phyloP scores from a whole-genome alignment of 352 stramenopile genomes.

The Globisporangium spinosum region DNA sequence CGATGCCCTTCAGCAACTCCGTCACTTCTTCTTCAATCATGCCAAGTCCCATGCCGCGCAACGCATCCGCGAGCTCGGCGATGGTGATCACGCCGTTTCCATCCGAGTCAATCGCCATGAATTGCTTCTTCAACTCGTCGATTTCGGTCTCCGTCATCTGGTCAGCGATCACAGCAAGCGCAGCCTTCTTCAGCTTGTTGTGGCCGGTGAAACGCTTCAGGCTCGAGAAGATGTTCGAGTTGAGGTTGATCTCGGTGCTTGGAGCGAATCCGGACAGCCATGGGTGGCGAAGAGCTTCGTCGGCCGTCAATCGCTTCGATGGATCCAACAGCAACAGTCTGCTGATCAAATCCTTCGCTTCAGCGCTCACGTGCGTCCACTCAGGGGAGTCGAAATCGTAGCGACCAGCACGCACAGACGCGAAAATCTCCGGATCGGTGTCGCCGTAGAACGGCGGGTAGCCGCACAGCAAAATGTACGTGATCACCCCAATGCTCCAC shows the following conservation, averaged over 20 bases:
- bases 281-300: constrained; percentile 81
- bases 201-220: constrained; percentile 86
- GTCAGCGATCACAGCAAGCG: constrained; percentile 83
- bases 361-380: constrained; percentile 75
- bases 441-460: constrained; percentile 96
- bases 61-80: constrained; percentile 76
- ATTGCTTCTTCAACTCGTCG: constrained; percentile 83
- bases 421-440: constrained; percentile 90
- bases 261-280: constrained; percentile 81
- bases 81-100: constrained; percentile 89
- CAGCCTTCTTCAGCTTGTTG: constrained; percentile 90
- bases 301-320: constrained; percentile 89
- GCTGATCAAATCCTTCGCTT: constrained; percentile 94
- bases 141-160: constrained; percentile 83
- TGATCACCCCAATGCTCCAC: constrained; percentile 95
- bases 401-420: constrained; percentile 64
- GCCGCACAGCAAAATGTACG: constrained; percentile 94
- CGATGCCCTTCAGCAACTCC: constrained; percentile 85
- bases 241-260: constrained; percentile 70
- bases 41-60: constrained; percentile 77
- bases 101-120: constrained; percentile 84
- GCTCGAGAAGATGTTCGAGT: constrained; percentile 82
- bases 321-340: constrained; percentile 92
- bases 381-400: constrained; percentile 87
- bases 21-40: constrained; percentile 89